phyloP scores from a whole-genome alignment of 176 grass and related monocot genomes.

The Aegilops umbellulata region DNA sequence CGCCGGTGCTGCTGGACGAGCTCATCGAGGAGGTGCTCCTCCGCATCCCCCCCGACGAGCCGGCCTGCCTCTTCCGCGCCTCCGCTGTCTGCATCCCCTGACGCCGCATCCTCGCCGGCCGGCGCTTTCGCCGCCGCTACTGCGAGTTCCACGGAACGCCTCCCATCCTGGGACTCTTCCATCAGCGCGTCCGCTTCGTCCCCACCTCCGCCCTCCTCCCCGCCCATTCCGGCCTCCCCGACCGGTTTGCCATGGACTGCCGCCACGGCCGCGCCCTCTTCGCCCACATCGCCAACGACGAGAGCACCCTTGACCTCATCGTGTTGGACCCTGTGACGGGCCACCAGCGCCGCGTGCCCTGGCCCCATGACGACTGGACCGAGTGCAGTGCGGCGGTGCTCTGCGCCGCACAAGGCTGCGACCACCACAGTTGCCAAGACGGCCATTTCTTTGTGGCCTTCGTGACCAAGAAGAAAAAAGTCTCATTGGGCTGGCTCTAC shows the following conservation, averaged over 20 bases:
- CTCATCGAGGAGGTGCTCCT: neutral
- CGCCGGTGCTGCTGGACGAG: neutral
- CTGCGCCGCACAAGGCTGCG: neutral
- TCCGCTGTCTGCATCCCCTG: neutral
- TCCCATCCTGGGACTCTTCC: neutral
- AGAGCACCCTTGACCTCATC: neutral
- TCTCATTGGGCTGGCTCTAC: neutral
- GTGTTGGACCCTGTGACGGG: neutral
- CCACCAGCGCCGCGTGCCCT: neutral
- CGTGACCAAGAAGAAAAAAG: neutral
- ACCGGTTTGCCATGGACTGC: neutral
- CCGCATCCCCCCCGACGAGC: neutral
- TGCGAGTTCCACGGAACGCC: neutral
- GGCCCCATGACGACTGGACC: neutral
- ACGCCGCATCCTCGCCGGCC: slow-evolving; percentile 10
- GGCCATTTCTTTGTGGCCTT: neutral
- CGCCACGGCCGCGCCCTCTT: neutral
- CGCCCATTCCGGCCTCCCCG: neutral
- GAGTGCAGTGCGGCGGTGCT: neutral
- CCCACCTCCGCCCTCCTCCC: neutral
- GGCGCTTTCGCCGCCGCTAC: slow-evolving; percentile 17
- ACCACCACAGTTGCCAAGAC: neutral
- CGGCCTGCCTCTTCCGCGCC: neutral
- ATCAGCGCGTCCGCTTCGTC: neutral
- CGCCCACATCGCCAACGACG: neutral